Evolutionary conservation across 805 yeast genomes (phyloP).

Genomic region (Metschnikowia kunwiensis): DNA sequence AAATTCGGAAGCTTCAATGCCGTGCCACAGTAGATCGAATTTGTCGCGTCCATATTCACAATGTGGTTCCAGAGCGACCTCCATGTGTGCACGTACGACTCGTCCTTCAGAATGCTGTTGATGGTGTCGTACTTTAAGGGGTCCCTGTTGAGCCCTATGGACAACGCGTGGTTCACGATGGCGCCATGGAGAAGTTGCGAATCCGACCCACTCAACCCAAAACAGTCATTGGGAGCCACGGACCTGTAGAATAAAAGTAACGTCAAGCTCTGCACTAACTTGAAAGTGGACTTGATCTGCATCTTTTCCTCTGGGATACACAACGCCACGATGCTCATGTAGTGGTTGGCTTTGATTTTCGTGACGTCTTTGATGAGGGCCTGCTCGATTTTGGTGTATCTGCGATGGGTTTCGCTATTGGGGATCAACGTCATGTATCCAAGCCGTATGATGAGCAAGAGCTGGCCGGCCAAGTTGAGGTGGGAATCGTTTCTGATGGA

Average conservation of each 20-base stretch:
- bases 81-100: slow-evolving; percentile 31
- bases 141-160: slow-evolving; percentile 42
- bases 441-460: slow-evolving; percentile 29
- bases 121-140: slow-evolving; percentile 32
- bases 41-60: slow-evolving; percentile 28
- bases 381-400: slow-evolving; percentile 27
- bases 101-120: slow-evolving; percentile 28
- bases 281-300: slow-evolving; percentile 31
- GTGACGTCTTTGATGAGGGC: slow-evolving; percentile 31
- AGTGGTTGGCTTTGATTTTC: slow-evolving; percentile 26
- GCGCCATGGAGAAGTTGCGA: slow-evolving; percentile 38
- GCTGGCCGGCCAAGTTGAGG: slow-evolving; percentile 28
- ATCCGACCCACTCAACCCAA: slow-evolving; percentile 40
- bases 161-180: slow-evolving; percentile 35
- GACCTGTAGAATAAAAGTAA: slow-evolving; percentile 33
- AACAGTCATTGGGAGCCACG: slow-evolving; percentile 42
- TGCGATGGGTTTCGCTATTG: slow-evolving; percentile 27
- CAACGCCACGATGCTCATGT: slow-evolving; percentile 29
- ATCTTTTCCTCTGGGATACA: slow-evolving; percentile 34
- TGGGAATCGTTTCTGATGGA: slow-evolving; percentile 30
- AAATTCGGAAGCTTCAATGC: slow-evolving; percentile 25
- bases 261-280: slow-evolving; percentile 34
- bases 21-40: slow-evolving; percentile 34
- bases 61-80: slow-evolving; percentile 36
- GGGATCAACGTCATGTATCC: slow-evolving; percentile 41